These are phyloP conservation scores for Saccharomycopsis guyanensis DNA, from an alignment of 805 yeast genomes.

Conservation along the genomic window DNA sequence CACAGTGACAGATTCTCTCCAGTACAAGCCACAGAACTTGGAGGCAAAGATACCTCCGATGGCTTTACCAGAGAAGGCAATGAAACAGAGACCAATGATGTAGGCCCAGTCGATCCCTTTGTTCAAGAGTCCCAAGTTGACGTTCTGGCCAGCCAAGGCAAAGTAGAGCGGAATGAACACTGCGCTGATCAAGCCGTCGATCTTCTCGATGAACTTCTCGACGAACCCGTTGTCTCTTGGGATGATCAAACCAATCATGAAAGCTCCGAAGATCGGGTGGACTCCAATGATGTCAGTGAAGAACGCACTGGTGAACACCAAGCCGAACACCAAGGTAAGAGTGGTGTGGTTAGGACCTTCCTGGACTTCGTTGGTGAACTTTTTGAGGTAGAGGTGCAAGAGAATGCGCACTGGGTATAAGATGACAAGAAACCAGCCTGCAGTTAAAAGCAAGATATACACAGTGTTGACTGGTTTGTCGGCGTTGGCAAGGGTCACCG, in stretches of 20 bases:
- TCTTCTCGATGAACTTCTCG: slow-evolving; percentile 58
- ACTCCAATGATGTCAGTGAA: slow-evolving; percentile 81
- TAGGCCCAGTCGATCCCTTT: slow-evolving; percentile 74
- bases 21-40: slow-evolving; percentile 48
- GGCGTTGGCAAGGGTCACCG: slow-evolving; percentile 70
- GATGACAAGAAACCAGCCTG: slow-evolving; percentile 63
- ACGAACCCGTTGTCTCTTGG: slow-evolving; percentile 75
- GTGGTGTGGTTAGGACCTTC: slow-evolving; percentile 55
- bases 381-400: slow-evolving; percentile 38
- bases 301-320: slow-evolving; percentile 63
- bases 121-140: slow-evolving; percentile 55
- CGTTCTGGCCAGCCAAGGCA: slow-evolving; percentile 71
- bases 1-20: slow-evolving; percentile 71
- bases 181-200: slow-evolving; percentile 71
- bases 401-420: slow-evolving; percentile 47
- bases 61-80: slow-evolving; percentile 64
- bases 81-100: slow-evolving; percentile 53
- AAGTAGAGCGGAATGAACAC: slow-evolving; percentile 71
- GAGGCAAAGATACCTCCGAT: slow-evolving; percentile 63
- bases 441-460: slow-evolving; percentile 56
- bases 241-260: slow-evolving; percentile 64
- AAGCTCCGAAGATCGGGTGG: slow-evolving; percentile 82
- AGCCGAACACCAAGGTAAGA: slow-evolving; percentile 45
- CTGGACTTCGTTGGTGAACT: slow-evolving; percentile 45
- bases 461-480: slow-evolving; percentile 60